Base-by-base conservation (phyloP, 352 stramenopile species). In the Phytophthora fragariaefolia region DNA sequence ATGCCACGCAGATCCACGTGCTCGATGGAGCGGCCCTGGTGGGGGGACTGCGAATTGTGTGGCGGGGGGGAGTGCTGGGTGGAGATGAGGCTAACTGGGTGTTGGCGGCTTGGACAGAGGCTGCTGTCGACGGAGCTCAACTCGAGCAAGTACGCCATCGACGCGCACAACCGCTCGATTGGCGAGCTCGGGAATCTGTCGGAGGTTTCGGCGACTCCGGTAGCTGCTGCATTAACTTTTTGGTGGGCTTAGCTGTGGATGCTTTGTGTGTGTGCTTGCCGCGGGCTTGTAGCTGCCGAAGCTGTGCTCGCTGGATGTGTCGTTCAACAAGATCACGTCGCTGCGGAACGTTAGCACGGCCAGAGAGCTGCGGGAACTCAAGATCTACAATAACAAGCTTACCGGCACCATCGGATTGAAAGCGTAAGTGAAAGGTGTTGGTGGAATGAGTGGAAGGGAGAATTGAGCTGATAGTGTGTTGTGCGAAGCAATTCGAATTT, bases 301-400 rank as follows among this genome's bases (percentile, higher is more conserved):
- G 60, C 62, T 95, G 15, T 90, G 79, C 57, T 86, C 83, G 10
- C 63, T 95, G 22, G 87, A 95, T 50, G 71, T 95, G 32, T 95
- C 85, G 6, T 95, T 95, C 72, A 93, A 95, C 58, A 72, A 69
- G 15, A 63, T 95, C 26, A 78, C 66, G 28, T 74, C 67, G 24
- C 70, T 93, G 10, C 63, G 74, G 45, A 90, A 91, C 48, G 65
- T 93, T 17, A 64, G 74, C n/a, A 90, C 82, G 3, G 76, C 80
- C 1, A 84, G 77, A 42, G 82, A 92, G 36, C 55, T 93, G 17
- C 78, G 80, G 0, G 86, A 94, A 32, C 74, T 92, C 68, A 93
- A 92, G 63, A 71, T 77, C n/a, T 94, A 94, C 69, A 91, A 94
- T 62, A 93, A 94, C 67, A 80, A 71, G n/a, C 72, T 94, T 38